phyloP scores from a whole-genome alignment of 2,329 filamentous ascomycete species.

The Penicillium sclerotigenum region DNA sequence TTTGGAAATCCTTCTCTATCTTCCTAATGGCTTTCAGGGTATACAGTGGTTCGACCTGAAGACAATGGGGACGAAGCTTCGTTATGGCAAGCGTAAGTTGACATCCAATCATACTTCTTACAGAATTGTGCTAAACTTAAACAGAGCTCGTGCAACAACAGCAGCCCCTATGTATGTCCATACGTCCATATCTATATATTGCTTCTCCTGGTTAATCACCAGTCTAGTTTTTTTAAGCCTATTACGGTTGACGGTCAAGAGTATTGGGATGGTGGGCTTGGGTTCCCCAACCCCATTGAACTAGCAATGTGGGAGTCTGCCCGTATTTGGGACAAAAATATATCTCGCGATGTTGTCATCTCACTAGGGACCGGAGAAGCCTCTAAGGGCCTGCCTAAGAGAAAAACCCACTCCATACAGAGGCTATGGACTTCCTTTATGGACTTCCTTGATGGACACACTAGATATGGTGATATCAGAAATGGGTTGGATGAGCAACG shows the following conservation, averaged over 20 bases:
- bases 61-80: neutral
- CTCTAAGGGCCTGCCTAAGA: neutral
- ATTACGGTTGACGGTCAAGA: neutral
- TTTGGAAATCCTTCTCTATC: neutral
- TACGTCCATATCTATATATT: neutral
- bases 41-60: slow-evolving; percentile 2
- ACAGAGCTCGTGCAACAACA: slow-evolving; percentile 3
- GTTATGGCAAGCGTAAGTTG: slow-evolving; percentile 5
- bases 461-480: neutral
- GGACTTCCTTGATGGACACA: neutral
- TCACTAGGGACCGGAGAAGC: neutral
- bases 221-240: neutral
- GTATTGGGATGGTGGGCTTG: neutral
- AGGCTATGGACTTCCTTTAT: neutral
- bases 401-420: neutral
- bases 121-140: neutral
- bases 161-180: slow-evolving; percentile 3
- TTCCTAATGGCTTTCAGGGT: neutral
- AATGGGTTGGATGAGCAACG: neutral
- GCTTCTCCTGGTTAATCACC: neutral
- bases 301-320: neutral
- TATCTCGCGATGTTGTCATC: neutral
- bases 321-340: neutral
- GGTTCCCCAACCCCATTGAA: neutral
- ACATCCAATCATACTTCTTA: neutral